Base-by-base conservation (phyloP, 2,329 filamentous ascomycete species). In the Botrytis squamosa region DNA sequence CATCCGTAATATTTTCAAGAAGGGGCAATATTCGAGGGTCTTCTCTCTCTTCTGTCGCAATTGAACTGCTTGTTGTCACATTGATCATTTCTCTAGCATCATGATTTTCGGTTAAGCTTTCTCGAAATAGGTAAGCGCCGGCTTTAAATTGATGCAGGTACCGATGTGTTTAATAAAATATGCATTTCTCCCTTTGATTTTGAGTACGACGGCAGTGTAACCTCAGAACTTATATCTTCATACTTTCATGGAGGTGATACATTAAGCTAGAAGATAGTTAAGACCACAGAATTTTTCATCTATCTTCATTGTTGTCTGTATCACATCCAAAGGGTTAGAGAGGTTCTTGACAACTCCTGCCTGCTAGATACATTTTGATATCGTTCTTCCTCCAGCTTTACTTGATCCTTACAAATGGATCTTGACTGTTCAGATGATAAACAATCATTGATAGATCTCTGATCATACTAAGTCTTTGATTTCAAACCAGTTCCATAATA, bases 131-230 rank as follows among this genome's bases (percentile, higher is more conserved):
- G 25, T 60, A 60, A 65, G 71, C 64, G 64, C 18, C 71, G 71
- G 66, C 55, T 71, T 66, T 1, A 66, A 25, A 52, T 71, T 57
- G 70, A 71, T 73, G 71, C 71, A 73, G 71, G 71, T 73, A 73
- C 71, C 71, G 55, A 73, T 68, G 25, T 40, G 29, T 72, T 72
- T 68, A 72, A 72, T 72, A 72, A 46, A 72, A 62, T 64, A 38
- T 71, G 42, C 57, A 68, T 42, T 67, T 67, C 64, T 57, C 4
- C 44, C 36, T 67, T 52, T 16, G 10, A 16, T 29, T 29, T 63
- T n/a, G n/a, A 64, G 62, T 44, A 42, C 25, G 14, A 14, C 22
- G 25, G 22, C 36, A 68, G 49, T 68, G 49, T 33, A 57, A 57
- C 36, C 36, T 68, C 10, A 9, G 7, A 5, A 44, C 44, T 25